phyloP scores from a whole-genome alignment of 345 rosid genomes.

The Pugionium cornutum region DNA sequence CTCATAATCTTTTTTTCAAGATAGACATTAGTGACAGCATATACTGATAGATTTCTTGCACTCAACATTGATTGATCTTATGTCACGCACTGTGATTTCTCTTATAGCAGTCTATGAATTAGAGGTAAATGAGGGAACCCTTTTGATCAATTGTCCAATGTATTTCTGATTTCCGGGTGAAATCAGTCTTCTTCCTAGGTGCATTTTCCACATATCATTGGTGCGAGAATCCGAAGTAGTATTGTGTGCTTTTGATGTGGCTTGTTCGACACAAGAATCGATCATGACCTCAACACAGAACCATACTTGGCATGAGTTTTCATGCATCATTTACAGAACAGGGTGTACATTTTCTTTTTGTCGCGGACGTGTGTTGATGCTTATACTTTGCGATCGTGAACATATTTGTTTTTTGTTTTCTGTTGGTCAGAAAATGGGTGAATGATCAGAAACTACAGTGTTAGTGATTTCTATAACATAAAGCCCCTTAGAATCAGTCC shows the following conservation, averaged over 20 bases:
- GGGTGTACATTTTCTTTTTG: no score
- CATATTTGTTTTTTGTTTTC: no score
- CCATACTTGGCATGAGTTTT: not conserved
- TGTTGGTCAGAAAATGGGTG: no score
- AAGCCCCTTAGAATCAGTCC: slow-evolving; percentile 14
- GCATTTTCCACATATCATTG: not conserved
- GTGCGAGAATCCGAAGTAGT: slow-evolving; percentile 18
- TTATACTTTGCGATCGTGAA: no score
- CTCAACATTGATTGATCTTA: not conserved
- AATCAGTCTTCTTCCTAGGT: not conserved
- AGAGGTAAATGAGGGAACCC: not conserved
- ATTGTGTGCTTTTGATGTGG: slow-evolving; percentile 13
- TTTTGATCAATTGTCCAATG: not conserved
- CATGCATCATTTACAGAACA: not conserved
- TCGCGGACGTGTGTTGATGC: no score
- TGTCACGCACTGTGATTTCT: not conserved
- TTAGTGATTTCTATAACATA: no score
- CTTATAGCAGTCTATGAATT: not conserved
- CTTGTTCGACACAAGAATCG: slow-evolving; percentile 1
- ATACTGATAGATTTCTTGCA: not conserved
- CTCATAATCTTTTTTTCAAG: not conserved
- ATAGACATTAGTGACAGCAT: not conserved
- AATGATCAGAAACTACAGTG: no score
- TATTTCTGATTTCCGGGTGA: not conserved
- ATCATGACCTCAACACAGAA: not conserved